Conservation (phyloP, 2,329 filamentous ascomycete species). For the Helicocarpus griseus region DNA sequence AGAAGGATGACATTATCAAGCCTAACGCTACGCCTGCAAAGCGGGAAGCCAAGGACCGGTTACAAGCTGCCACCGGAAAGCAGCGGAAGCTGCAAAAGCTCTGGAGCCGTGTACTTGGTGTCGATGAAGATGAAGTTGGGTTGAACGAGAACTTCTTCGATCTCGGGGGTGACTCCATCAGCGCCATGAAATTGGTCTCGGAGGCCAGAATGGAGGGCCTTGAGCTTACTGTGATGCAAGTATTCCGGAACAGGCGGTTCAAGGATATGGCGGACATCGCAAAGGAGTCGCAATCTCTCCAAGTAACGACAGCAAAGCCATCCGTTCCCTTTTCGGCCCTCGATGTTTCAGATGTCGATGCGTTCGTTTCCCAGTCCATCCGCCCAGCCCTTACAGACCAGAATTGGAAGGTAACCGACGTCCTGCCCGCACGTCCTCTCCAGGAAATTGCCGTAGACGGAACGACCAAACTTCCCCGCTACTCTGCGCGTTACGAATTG, state of each 20-base stretch:
- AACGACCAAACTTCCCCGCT: constrained; percentile 47
- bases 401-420: constrained; percentile 40
- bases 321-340: constrained; percentile 42
- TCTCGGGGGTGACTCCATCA: constrained; percentile 48
- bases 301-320: constrained; percentile 11
- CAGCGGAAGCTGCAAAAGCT: constrained; percentile 32
- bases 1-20: constrained; percentile 53
- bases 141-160: constrained; percentile 47
- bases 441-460: constrained; percentile 50
- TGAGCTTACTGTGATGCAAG: constrained; percentile 44
- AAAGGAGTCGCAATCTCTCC: neutral
- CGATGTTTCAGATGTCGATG: constrained; percentile 23
- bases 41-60: neutral
- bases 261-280: constrained; percentile 37
- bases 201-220: constrained; percentile 42
- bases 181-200: constrained; percentile 51
- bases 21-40: constrained; percentile 40
- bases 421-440: constrained; percentile 45
- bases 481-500: constrained; percentile 52
- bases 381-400: constrained; percentile 37
- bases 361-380: constrained; percentile 36
- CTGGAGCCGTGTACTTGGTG: constrained; percentile 41
- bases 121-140: constrained; percentile 38
- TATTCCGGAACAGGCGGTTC: constrained; percentile 33
- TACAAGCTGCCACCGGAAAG: constrained; percentile 2